A percentile compares a stretch with the other conserved stretches of the same genome.
Evolutionary conservation across 2,329 filamentous ascomycete species (phyloP).

Genomic region (Rhinocladiella mackenziei): DNA sequence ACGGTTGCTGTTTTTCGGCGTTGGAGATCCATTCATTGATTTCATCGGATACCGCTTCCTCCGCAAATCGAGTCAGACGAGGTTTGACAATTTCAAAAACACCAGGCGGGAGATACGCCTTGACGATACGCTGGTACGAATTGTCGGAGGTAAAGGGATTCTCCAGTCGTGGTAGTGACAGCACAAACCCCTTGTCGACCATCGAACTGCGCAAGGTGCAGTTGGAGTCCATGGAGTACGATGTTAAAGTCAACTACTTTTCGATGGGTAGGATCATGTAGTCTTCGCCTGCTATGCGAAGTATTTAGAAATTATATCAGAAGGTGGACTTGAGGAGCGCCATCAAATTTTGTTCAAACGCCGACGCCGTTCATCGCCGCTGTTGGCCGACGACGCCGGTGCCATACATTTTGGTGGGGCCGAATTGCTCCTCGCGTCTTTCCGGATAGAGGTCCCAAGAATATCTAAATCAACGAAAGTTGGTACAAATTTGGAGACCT

Average conservation of each 20-base stretch:
- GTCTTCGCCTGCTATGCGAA: no score
- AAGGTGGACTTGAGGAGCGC: not conserved
- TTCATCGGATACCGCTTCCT: constrained; percentile 33
- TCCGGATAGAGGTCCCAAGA: no score
- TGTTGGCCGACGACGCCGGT: no score
- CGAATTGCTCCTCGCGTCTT: no score
- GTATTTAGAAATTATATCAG: not conserved
- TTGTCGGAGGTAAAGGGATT: constrained; percentile 28
- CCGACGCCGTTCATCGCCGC: not conserved
- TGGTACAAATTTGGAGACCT: no score
- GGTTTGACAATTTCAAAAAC: constrained; percentile 52
- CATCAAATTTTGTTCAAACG: not conserved
- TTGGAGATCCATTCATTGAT: constrained; percentile 30
- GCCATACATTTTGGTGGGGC: no score
- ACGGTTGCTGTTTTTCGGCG: constrained; percentile 30
- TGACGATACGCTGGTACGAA: constrained; percentile 25
- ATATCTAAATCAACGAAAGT: no score
- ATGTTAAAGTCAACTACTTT: not conserved
- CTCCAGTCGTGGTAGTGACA: constrained; percentile 19
- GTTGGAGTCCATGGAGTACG: not conserved
- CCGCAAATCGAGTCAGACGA: constrained; percentile 31
- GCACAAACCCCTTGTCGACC: constrained; percentile 26
- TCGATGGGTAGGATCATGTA: no score
- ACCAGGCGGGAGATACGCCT: constrained; percentile 39
- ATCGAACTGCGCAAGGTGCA: constrained; percentile 18